Percentiles rank a stretch among this genome's conserved stretches.
phyloP scores from a whole-genome alignment of 1,284 basidiomycete species.

The Cutaneotrichosporon sp. region DNA sequence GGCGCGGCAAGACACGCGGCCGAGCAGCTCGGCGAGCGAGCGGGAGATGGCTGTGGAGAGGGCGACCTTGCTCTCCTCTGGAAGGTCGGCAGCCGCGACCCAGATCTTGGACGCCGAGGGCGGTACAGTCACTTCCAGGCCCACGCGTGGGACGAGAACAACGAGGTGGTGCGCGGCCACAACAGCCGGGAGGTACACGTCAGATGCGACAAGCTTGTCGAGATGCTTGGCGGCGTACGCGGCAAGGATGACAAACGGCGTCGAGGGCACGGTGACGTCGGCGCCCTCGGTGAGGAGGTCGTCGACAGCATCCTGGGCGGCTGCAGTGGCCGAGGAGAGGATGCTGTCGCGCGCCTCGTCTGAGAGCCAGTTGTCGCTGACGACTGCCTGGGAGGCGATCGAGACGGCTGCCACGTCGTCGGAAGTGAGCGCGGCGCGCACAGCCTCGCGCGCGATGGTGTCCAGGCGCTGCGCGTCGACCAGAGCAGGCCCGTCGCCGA shows the following conservation, averaged over 20 bases:
- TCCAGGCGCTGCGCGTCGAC: slow-evolving; percentile 31
- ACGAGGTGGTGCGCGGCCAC: slow-evolving; percentile 44
- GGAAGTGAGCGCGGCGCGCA: slow-evolving; percentile 31
- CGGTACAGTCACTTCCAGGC: slow-evolving; percentile 3
- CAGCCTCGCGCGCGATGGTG: slow-evolving; percentile 34
- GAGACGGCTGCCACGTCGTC: slow-evolving; percentile 21
- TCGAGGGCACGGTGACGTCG: slow-evolving; percentile 11
- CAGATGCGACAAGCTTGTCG: slow-evolving; percentile 31
- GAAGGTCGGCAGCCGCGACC: slow-evolving; percentile 17
- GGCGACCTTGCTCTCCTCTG: slow-evolving; percentile 17
- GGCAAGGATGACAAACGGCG: slow-evolving; percentile 35
- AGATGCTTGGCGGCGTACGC: slow-evolving; percentile 36
- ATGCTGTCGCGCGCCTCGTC: slow-evolving; percentile 31
- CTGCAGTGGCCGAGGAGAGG: slow-evolving; percentile 51
- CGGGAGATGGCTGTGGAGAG: slow-evolving; percentile 27
- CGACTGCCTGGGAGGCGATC: slow-evolving; percentile 24
- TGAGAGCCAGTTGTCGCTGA: slow-evolving; percentile 29
- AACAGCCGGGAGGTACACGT: slow-evolving; percentile 33
- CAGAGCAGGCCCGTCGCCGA: slow-evolving; percentile 17
- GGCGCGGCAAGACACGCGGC: slow-evolving; percentile 31
- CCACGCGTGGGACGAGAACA: slow-evolving; percentile 34
- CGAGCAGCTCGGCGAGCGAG: slow-evolving; percentile 31
- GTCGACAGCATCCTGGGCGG: slow-evolving; percentile 57
- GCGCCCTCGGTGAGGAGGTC: slow-evolving; percentile 37
- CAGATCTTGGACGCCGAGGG: slow-evolving; percentile 27